Evolutionary conservation across 306 rosid genomes (phyloP), one percentile per base, ranked within the genome.

Genomic region (Morella rubra): DNA sequence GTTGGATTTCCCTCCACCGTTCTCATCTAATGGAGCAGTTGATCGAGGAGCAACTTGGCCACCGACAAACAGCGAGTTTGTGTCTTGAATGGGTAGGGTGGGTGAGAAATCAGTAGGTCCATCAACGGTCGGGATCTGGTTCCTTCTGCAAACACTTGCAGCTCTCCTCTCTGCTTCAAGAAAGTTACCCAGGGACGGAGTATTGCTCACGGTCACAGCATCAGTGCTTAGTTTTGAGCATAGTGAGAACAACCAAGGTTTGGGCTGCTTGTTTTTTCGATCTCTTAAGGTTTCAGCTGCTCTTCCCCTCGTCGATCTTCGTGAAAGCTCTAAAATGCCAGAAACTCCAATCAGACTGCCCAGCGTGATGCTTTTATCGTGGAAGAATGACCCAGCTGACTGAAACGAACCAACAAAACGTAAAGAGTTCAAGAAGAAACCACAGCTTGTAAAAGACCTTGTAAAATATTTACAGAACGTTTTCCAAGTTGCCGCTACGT

Each of bases 161-260:
- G 77, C 80, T 82, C 82, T 83, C 69, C 91, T 89, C 80, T 91
- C 98, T 22, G 78, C 88, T 83, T 91, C 89, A 44, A 93, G 98
- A 79, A 82, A 90, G 75, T 90, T 87, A 59, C 83, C 89, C 59
- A 93, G 96, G 24, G 93, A 91, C 24, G 83, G 90, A 73, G 85
- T 72, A 76, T 81, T 81, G 16, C 72, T 75, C 20, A 68, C 75
- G 51, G 40, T 66, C 58, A 92, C 91, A 47, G 84, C 90, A 74
- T 89, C 94, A 6, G 90, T 88, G 0, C 80, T 84, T 77, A 87
- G 85, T 71, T 82, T 89, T 67, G 89, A 86, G 82, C 96, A 90
- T 4, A 90, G 83, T 50, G 96, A 89, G 60, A 84, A 86, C 50
- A 89, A 40, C 85, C 90, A 90, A 51, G 88, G 87, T 72, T 86